Percentiles rank a stretch among this genome's conserved stretches.
Conservation (phyloP, 2,329 filamentous ascomycete species). For the Pseudodiploospora longispora region DNA sequence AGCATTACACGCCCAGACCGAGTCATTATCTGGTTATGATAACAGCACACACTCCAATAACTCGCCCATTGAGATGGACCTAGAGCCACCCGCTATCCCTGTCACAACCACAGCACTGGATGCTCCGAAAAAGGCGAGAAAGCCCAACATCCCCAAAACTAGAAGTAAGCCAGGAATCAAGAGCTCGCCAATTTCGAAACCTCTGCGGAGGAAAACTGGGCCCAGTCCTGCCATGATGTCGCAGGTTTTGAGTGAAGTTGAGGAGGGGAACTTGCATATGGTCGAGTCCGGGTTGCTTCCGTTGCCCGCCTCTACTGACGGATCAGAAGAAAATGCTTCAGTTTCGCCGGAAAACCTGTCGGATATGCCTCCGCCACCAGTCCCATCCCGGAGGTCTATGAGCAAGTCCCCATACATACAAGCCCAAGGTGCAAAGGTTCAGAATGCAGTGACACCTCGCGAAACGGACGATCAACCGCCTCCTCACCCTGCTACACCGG, state of each 20-base stretch:
- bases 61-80: conserved; percentile 51
- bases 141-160: conserved; percentile 44
- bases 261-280: conserved; percentile 28
- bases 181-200: conserved; percentile 67
- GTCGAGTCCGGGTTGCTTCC: conserved; percentile 29
- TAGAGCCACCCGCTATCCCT: conserved; percentile 34
- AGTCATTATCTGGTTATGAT: conserved; percentile 38
- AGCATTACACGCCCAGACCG: conserved; percentile 64
- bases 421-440: conserved; percentile 36
- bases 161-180: conserved; percentile 47
- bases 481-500: conserved; percentile 69
- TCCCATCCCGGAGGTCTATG: conserved; percentile 57
- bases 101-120: conserved; percentile 36
- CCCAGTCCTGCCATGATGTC: conserved; percentile 48
- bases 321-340: conserved; percentile 56
- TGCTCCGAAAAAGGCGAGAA: conserved; percentile 43
- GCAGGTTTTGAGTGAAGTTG: conserved; percentile 46
- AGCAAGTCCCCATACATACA: conserved; percentile 60
- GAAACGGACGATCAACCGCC: conserved; percentile 20
- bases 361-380: conserved; percentile 60
- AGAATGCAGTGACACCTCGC: conserved; percentile 1
- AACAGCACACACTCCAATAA: conserved; percentile 37
- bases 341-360: conserved; percentile 56
- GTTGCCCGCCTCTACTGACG: conserved; percentile 38
- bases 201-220: conserved; percentile 45